A percentile compares a stretch with the other conserved stretches of the same genome.
Evolutionary conservation across 2,329 filamentous ascomycete species (phyloP).

Genomic region (Lomentospora prolificans): DNA sequence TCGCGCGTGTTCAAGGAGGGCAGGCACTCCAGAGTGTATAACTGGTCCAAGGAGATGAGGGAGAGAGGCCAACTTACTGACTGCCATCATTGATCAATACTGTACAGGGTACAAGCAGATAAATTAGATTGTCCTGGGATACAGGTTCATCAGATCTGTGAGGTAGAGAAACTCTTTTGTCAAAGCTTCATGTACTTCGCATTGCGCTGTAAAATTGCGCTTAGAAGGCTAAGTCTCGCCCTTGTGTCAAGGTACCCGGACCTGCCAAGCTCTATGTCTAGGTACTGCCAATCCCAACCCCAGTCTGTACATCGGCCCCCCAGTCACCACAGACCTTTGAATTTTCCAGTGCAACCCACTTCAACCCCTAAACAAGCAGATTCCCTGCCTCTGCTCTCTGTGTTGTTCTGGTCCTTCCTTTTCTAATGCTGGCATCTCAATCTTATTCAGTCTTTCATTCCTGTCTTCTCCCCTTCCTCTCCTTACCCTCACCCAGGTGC

Average conservation of each 20-base stretch:
- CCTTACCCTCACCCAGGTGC: not conserved
- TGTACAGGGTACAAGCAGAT: too few relatives aligned
- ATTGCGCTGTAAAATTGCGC: not conserved
- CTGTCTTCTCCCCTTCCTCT: not conserved
- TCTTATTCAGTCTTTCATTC: not conserved
- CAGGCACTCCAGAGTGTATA: too few relatives aligned
- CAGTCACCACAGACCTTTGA: constrained; percentile 4
- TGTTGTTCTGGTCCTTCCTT: not conserved
- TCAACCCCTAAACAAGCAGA: not conserved
- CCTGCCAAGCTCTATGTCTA: not conserved
- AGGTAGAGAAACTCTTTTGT: not conserved
- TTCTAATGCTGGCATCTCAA: not conserved
- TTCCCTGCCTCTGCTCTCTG: not conserved
- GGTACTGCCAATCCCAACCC: constrained; percentile 1
- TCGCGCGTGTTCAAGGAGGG: too few relatives aligned
- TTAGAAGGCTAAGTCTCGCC: not conserved
- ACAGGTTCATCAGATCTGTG: too few relatives aligned
- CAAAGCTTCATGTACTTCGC: not conserved
- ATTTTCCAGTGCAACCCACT: constrained; percentile 5
- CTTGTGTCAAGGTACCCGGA: not conserved
- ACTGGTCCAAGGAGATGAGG: too few relatives aligned
- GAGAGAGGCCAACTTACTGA: too few relatives aligned
- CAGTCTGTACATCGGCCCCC: not conserved
- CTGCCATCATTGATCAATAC: too few relatives aligned
- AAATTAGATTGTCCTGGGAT: too few relatives aligned